Base-by-base conservation (phyloP, 2,329 filamentous ascomycete genomes). In the Aspergillus amoenus region DNA sequence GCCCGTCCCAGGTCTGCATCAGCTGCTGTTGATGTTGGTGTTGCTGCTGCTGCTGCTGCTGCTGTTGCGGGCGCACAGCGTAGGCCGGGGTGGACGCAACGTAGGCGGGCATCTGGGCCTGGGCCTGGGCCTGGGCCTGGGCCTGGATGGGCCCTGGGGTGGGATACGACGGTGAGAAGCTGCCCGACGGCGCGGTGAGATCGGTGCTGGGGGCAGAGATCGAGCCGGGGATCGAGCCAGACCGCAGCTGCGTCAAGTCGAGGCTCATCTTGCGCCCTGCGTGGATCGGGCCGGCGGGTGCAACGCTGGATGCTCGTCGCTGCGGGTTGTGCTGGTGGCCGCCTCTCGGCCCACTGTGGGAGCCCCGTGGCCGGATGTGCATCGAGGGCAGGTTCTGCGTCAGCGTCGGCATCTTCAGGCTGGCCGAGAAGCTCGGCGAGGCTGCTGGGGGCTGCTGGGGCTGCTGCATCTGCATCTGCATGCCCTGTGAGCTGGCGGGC, bases 201-300 rank as follows among this genome's bases (percentile, higher is more conserved):
- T 59, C 58, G 18, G 46, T 37, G 9, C 66, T 61, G 30, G 52
- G 51, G 68, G 61, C 44, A 68, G 63, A 2, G 71, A 64, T 30
- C 2, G 27, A 30, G 27, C 27, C 9, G 12, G 67, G 63, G 71
- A 64, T 30, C 0, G 27, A 30, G 27, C 27, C 27, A 9, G 67
- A 64, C 15, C 67, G 68, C 21, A 72, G 45, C 39, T 66, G 63
- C 3, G 70, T 70, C 5, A 74, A 55, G 43, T 74, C 71, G 48
- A 74, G 56, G 53, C 69, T 73, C 70, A 74, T 71, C 54, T 74
- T 75, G 52, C 69, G 68, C 12, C 64, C 64, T 9, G 66, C 67
- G 18, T 67, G 63, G 5, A 68, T 49, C 1, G 73, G 69, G 3
- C 64, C 61, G 3, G 65, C 70, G 11, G 66, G 65, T 4, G 66